Evolutionary conservation across 2,329 filamentous ascomycete species (phyloP), one percentile per base, ranked within the genome.

Genomic region (Fusarium pseudoanthophilum): DNA sequence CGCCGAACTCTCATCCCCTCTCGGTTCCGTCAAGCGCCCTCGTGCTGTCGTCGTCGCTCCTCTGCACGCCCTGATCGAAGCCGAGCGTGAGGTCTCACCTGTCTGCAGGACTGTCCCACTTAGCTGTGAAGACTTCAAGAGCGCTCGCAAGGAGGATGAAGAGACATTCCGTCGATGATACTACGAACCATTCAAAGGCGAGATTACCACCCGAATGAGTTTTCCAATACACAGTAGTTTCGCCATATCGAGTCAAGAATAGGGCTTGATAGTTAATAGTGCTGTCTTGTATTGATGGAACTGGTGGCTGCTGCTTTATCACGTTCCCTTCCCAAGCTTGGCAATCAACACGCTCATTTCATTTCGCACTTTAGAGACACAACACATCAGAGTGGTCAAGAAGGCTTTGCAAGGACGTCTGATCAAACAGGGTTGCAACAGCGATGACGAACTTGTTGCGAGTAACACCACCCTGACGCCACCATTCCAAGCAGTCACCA

Each of bases 391-490:
- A 13, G 16, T 1, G n/a, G n/a, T 4, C 5, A 24, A 45, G 42
- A 4, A 6, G 11, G 0, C 11, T 1, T 1, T 20, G 0, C 7
- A 26, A 20, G 16, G 42, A 7, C 1, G 7, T 26, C 24, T 13
- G 3, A 13, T 20, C 4, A 3, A 26, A 4, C 0, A 13, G 24
- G 1, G 1, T 26, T 13, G 16, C 11, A 45, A 45, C 7, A 26
- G 11, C 42, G 24, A 26, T 20, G 16, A 20, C 18, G 11, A 20
- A 13, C 7, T 45, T 26, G n/a, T 1, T 24, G 2, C 11, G 0
- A 7, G 15, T 8, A 14, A 14, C 0, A 42, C 9, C 9, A 15
- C 1, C 39, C 13, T n/a, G n/a, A 5, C 16, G 26, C 16, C 11
- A 9, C 5, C 16, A 0, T 8, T 18, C n/a, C 15, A 18, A 5